Evolutionary conservation across 2,329 filamentous ascomycete genomes (phyloP).

Genomic region (Diaporthe ilicicola): DNA sequence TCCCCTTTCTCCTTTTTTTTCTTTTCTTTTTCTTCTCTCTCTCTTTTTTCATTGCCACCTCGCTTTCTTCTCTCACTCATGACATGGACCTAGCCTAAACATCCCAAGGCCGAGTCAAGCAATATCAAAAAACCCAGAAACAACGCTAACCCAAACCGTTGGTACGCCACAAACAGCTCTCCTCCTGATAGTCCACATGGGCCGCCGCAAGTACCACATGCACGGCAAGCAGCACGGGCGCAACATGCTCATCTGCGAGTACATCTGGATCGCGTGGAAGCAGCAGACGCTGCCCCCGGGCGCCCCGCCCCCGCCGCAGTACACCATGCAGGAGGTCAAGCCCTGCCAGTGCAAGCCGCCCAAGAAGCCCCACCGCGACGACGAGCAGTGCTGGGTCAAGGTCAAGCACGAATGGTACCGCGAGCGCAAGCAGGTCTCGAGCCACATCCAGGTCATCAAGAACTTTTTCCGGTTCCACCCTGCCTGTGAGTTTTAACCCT

Average conservation of each 20-base stretch:
- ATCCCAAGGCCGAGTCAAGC: neutral
- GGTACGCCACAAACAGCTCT: constrained; percentile 56
- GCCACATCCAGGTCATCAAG: constrained; percentile 76
- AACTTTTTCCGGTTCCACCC: constrained; percentile 70
- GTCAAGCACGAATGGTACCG: constrained; percentile 34
- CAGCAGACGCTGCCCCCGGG: constrained; percentile 53
- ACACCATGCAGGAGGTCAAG: constrained; percentile 51
- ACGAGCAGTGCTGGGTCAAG: constrained; percentile 43
- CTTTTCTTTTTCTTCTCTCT: neutral
- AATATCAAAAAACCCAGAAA: neutral
- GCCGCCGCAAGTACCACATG: constrained; percentile 72
- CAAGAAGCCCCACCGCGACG: constrained; percentile 38
- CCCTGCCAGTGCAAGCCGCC: constrained; percentile 39
- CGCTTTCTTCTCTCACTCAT: neutral
- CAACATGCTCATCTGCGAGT: constrained; percentile 76
- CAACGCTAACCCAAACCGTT: neutral
- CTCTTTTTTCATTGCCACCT: too few species aligned
- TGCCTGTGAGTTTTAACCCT: constrained; percentile 63
- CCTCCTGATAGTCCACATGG: constrained; percentile 72
- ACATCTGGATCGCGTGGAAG: constrained; percentile 66
- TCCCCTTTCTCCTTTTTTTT: neutral
- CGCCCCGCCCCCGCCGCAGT: constrained; percentile 45
- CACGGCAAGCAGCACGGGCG: constrained; percentile 70
- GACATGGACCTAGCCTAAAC: neutral
- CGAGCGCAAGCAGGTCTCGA: constrained; percentile 72